Percentiles rank a stretch among this genome's conserved stretches.
These are phyloP conservation scores for Candida railenensis DNA, from an alignment of 805 yeast species.

Conservation along the genomic window DNA sequence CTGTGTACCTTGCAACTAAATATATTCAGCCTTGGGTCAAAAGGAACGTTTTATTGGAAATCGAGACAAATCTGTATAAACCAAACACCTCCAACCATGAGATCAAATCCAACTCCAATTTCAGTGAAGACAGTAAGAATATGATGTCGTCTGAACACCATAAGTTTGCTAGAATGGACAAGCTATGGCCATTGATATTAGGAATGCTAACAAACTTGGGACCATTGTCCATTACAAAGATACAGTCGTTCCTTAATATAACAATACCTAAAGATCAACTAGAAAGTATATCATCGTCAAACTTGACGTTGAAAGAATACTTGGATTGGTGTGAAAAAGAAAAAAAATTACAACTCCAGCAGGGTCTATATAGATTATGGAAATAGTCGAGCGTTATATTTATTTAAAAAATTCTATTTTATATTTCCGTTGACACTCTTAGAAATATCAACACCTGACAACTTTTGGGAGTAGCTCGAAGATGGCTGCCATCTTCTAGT, in stretches of 20 bases:
- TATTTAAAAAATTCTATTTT: too few relatives aligned
- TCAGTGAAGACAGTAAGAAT: neutral
- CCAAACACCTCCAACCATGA: conserved; percentile 20
- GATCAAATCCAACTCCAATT: neutral
- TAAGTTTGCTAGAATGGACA: conserved; percentile 3
- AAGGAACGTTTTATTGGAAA: conserved; percentile 49
- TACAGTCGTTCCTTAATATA: conserved; percentile 53
- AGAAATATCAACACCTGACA: conserved; percentile 65
- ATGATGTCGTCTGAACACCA: conserved; percentile 1
- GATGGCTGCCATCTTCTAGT: conserved; percentile 73
- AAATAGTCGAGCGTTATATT: conserved; percentile 5
- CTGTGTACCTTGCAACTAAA: conserved; percentile 31
- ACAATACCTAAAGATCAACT: conserved; percentile 45
- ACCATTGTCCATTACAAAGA: conserved; percentile 43
- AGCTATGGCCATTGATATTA: conserved; percentile 45
- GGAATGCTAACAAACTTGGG: conserved; percentile 62
- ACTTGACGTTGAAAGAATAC: conserved; percentile 39
- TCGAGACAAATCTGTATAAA: conserved; percentile 28
- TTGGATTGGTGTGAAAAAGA: conserved; percentile 44
- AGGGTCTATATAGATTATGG: conserved; percentile 32
- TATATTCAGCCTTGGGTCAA: conserved; percentile 60
- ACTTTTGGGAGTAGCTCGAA: conserved; percentile 59
- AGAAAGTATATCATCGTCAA: conserved; percentile 36
- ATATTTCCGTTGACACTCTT: conserved; percentile 57
- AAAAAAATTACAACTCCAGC: conserved; percentile 33